Percentiles rank a stretch among this genome's conserved stretches.
Conservation (phyloP, 805 yeast genomes). For the Cyberlindnera xylosilytica region DNA sequence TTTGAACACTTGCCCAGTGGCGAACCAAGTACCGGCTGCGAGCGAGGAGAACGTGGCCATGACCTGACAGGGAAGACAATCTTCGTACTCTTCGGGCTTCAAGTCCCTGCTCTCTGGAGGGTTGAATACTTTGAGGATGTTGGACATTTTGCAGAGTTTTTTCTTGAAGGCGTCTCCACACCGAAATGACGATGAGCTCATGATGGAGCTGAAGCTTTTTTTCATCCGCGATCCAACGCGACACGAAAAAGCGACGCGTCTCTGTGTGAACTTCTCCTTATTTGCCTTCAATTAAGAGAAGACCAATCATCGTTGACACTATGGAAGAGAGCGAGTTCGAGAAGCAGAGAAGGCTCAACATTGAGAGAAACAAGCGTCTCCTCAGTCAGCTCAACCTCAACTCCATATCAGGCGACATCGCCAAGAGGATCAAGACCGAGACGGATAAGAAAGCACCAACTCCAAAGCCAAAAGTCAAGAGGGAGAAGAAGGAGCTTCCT, state of each 20-base stretch:
- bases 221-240: background rate
- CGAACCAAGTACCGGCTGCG: slow-evolving; percentile 61
- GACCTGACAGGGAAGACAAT: slow-evolving; percentile 67
- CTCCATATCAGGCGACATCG: slow-evolving; percentile 50
- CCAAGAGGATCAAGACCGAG: slow-evolving; percentile 41
- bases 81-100: slow-evolving; percentile 40
- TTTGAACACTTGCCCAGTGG: slow-evolving; percentile 52
- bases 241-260: slow-evolving; percentile 7
- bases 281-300: too few relatives aligned
- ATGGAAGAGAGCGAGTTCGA: slow-evolving; percentile 66
- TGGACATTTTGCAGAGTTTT: slow-evolving; percentile 16
- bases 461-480: slow-evolving; percentile 14
- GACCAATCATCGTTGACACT: too few relatives aligned
- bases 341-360: slow-evolving; percentile 69
- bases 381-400: slow-evolving; percentile 69
- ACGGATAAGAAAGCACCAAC: slow-evolving; percentile 15
- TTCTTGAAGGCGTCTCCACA: background rate
- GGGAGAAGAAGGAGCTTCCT: slow-evolving; percentile 24
- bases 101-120: slow-evolving; percentile 28
- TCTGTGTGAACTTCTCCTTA: too few relatives aligned
- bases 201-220: background rate
- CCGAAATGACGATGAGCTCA: background rate
- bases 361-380: slow-evolving; percentile 77
- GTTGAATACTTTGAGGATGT: slow-evolving; percentile 25
- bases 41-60: slow-evolving; percentile 58